These are phyloP conservation scores for Penicillium sp. DNA, from an alignment of 2,329 filamentous ascomycete species.

Conservation along the genomic window DNA sequence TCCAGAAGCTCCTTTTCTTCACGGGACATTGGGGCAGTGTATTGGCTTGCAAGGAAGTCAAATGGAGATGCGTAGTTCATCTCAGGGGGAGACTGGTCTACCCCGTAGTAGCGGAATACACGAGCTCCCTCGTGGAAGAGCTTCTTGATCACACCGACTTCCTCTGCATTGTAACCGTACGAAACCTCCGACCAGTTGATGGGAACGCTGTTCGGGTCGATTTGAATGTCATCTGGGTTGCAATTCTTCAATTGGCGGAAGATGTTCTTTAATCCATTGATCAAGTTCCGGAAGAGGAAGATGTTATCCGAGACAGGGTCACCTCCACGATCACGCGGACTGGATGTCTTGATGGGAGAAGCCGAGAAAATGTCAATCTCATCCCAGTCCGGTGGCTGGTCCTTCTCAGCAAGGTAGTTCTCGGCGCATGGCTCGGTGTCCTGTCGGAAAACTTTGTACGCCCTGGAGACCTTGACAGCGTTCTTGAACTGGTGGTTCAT, in stretches of 20 bases:
- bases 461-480: conserved; percentile 86
- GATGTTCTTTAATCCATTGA: conserved; percentile 93
- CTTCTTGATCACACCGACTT: conserved; percentile 94
- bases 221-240: conserved; percentile 66
- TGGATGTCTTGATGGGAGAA: conserved; percentile 92
- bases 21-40: conserved; percentile 88
- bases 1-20: conserved; percentile 97
- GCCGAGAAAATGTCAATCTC: conserved; percentile 97
- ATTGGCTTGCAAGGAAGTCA: conserved; percentile 90
- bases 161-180: conserved; percentile 94
- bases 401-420: conserved; percentile 78
- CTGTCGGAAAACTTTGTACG: conserved; percentile 72
- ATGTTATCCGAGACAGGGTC: conserved; percentile 97
- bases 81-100: conserved; percentile 73
- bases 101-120: conserved; percentile 95
- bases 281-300: conserved; percentile 92
- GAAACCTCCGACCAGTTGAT: conserved; percentile 93
- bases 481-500: conserved; percentile 98
- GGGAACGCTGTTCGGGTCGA: conserved; percentile 76
- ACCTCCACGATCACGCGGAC: conserved; percentile 79
- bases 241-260: conserved; percentile 93
- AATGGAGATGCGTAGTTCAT: conserved; percentile 75
- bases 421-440: conserved; percentile 67
- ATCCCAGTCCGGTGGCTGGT: conserved; percentile 86
- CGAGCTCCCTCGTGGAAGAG: conserved; percentile 94